Evolutionary conservation across 139 green algal species (phyloP).

Genomic region (Chara braunii): DNA sequence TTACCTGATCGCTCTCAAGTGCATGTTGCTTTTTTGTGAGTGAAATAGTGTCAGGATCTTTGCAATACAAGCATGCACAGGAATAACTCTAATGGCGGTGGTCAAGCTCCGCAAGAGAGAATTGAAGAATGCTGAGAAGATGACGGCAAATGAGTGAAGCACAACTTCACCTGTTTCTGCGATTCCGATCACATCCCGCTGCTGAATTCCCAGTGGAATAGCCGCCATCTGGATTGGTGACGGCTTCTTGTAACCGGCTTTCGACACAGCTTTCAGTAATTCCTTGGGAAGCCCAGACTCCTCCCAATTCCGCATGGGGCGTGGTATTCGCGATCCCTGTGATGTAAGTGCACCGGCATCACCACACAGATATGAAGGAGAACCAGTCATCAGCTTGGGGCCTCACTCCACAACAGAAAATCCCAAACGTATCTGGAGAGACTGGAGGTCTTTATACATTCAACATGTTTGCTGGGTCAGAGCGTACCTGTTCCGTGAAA

Average conservation of each 20-base stretch:
- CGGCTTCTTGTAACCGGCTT: slow-evolving; percentile 82
- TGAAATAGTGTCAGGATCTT: no score
- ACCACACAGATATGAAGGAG: background rate
- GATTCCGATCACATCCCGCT: slow-evolving; percentile 91
- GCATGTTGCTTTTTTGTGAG: no score
- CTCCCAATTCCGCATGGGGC: slow-evolving; percentile 49
- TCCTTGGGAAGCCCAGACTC: slow-evolving; percentile 37
- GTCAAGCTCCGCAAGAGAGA: no score
- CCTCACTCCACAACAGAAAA: slow-evolving; percentile 87
- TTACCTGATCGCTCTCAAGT: no score
- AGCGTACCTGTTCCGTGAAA: no score
- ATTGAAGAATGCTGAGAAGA: no score
- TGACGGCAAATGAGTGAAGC: no score
- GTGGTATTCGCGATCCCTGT: slow-evolving; percentile 37
- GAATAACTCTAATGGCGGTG: no score
- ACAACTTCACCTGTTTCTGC: slow-evolving; percentile 83
- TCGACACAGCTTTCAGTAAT: slow-evolving; percentile 40
- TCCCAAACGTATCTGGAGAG: no score
- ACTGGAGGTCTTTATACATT: no score
- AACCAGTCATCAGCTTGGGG: slow-evolving; percentile 1
- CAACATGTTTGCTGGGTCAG: no score
- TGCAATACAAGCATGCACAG: no score
- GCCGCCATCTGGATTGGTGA: slow-evolving; percentile 95
- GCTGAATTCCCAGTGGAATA: slow-evolving; percentile 83
- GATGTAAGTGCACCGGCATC: background rate